Percentiles rank a stretch among this genome's conserved stretches.
phyloP scores from a whole-genome alignment of 768 basidiomycete species.

The Rhodosporidiobolus sp. region DNA sequence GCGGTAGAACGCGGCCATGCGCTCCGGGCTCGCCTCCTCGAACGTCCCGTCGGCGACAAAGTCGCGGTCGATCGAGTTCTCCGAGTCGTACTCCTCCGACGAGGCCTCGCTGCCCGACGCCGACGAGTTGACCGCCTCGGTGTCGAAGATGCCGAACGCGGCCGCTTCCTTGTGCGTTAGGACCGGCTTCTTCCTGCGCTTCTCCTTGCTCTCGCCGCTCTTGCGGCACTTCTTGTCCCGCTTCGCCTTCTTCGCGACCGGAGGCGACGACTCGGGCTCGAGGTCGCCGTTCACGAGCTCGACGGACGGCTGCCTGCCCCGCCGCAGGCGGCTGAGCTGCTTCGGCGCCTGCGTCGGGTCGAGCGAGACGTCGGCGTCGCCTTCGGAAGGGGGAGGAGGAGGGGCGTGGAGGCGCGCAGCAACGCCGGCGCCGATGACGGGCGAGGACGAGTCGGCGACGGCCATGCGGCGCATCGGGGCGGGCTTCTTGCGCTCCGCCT shows the following conservation, averaged over 20 bases:
- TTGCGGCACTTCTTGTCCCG: not conserved
- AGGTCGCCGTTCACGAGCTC: not conserved
- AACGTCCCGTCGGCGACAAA: slow-evolving; percentile 28
- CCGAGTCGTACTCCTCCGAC: slow-evolving; percentile 32
- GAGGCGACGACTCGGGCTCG: not conserved
- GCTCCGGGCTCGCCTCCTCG: slow-evolving; percentile 14
- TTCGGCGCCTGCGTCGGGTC: not conserved
- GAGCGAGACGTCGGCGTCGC: not conserved
- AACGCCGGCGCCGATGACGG: not conserved
- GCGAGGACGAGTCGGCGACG: slow-evolving; percentile 26
- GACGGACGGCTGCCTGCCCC: not conserved
- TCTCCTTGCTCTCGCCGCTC: not conserved
- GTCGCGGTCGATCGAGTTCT: slow-evolving; percentile 35
- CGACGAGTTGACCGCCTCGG: slow-evolving; percentile 35
- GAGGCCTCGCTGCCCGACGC: slow-evolving; percentile 25
- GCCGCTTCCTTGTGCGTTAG: slow-evolving; percentile 29
- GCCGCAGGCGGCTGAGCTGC: slow-evolving; percentile 18
- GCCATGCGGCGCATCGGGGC: slow-evolving; percentile 31
- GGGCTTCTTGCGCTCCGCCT: not conserved
- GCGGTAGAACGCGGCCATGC: slow-evolving; percentile 14
- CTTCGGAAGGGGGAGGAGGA: not conserved
- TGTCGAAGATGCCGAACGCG: slow-evolving; percentile 32
- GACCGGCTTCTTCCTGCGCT: slow-evolving; percentile 21
- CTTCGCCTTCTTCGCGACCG: not conserved
- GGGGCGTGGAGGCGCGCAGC: not conserved